Evolutionary conservation across 164 flowering plant species (phyloP), one percentile per base, ranked within the genome.

Genomic region (Magnolia sinica): DNA sequence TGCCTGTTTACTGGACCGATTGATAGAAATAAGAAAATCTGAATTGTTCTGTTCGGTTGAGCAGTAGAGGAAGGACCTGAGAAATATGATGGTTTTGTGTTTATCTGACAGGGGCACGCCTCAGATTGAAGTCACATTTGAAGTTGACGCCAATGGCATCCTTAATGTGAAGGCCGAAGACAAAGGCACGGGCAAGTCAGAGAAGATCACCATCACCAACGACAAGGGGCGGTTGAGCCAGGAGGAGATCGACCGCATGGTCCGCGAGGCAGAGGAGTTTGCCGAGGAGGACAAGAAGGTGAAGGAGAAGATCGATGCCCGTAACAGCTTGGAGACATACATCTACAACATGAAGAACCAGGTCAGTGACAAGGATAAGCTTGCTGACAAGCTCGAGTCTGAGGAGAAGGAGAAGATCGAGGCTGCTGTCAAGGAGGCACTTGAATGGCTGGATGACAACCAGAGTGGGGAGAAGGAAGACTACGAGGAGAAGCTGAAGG

Each of bases 211-310:
- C 74, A 92, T 92, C 80, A 91, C 95, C 22, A 91, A 91, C 64
- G 97, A 91, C 80, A 93, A 90, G 86, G 94, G 95, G 24, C 85
- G 94, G 1, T 73, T 91, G 80, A 89, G 92, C 85, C 91, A 91
- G 74, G 95, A 93, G 73, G 95, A 90, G 83, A 91, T 93, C 64
- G 95, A 91, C 8, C 88, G 94, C 9, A 93, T 93, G 97, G 97
- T 91, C 70, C 79, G 79, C 0, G 97, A 93, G 75, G 95, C 97
- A 11, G 97, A 91, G 78, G 94, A 91, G 79, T 91, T 92, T 77
- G 97, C 97, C 0, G 95, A 92, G 76, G 97, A 92, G 75, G 94
- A 92, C 84, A 89, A 90, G 91, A 91, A 92, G 85, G 90, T 91
- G 79, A 92, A 91, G 82, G 95, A 92, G 79, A 90, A 73, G 82